These are phyloP conservation scores for Talaromyces sp. DNA, from an alignment of 2,329 filamentous ascomycete genomes.

Conservation along the genomic window DNA sequence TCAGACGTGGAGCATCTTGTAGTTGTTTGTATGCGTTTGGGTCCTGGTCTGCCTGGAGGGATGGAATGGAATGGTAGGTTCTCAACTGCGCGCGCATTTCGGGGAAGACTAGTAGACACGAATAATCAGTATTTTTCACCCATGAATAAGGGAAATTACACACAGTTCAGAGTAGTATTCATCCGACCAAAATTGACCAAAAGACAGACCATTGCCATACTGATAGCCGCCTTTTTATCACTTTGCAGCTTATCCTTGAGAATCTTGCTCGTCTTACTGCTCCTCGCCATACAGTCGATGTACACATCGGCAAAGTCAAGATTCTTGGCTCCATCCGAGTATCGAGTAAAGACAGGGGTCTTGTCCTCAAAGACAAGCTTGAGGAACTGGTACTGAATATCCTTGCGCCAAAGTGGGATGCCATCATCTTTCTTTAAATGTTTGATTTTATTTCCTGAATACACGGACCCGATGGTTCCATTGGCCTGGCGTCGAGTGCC, in stretches of 20 bases:
- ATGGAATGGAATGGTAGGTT: conserved; percentile 97
- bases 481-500: conserved; percentile 60
- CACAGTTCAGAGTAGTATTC: conserved; percentile 98
- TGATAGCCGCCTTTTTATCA: conserved; percentile 86
- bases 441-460: conserved; percentile 65
- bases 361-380: conserved; percentile 61
- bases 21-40: conserved; percentile 96
- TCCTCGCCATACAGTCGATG: conserved; percentile 96
- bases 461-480: conserved; percentile 63
- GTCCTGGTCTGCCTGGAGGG: conserved; percentile 89
- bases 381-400: conserved; percentile 65
- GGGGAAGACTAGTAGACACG: conserved; percentile 71
- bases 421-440: conserved; percentile 67
- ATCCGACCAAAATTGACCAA: conserved; percentile 96
- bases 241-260: conserved; percentile 93
- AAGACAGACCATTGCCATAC: conserved; percentile 99
- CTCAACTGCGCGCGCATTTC: conserved; percentile 97
- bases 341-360: conserved; percentile 77
- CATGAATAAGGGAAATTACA: conserved; percentile 29
- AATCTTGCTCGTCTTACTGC: conserved; percentile 98
- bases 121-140: neutral
- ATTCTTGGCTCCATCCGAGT: conserved; percentile 75
- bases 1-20: conserved; percentile 90
- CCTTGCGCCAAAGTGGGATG: conserved; percentile 63
- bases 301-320: conserved; percentile 88